Base-by-base conservation (phyloP, 1,284 basidiomycete genomes). In the Tilletiopsis washingtonensis region DNA sequence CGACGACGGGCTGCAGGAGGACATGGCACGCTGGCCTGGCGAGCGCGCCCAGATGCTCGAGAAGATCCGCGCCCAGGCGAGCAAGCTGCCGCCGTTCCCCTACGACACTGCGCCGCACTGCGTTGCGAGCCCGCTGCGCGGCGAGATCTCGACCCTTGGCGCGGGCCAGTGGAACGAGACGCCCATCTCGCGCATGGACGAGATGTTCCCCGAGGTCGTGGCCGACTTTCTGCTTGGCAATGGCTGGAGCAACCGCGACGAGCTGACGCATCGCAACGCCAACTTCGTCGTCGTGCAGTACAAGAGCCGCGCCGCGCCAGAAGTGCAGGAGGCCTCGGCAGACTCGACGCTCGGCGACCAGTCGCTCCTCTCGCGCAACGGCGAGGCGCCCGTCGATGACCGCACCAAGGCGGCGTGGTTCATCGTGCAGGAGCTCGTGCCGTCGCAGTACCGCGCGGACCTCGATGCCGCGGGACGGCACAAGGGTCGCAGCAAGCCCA, bases 221-320 rank as follows among this genome's bases (percentile, higher is more conserved):
- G 69, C 67, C 2, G 70, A 73, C 47, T 68, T 61, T 26, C 51
- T 71, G 3, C 32, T 73, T 4, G 70, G 69, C 4, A 64, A 49
- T 37, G 70, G 70, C 12, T 73, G 70, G 70, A 67, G 64, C 54
- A 69, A 70, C 39, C 59, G 69, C 29, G 69, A 73, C 44, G 70
- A 73, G 49, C 57, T 62, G 12, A 69, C 69, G 25, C 69, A 71
- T 44, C 56, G 70, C 15, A 51, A 52, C 12, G 64, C 70, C n/a
- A 70, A 59, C 49, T 73, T 73, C 58, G 70, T 62, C 24, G 57
- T 73, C 2, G 53, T 73, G 25, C 70, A 73, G 58, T 61, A 69
- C 57, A 63, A 62, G 52, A 54, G 53, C 17, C 43, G 62, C 5
- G 53, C 62, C 3, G 54, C 56, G 3, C 36, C 50, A 38, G 9